phyloP scores from a whole-genome alignment of 2,329 filamentous ascomycete species.

The Sporothrix protearum region DNA sequence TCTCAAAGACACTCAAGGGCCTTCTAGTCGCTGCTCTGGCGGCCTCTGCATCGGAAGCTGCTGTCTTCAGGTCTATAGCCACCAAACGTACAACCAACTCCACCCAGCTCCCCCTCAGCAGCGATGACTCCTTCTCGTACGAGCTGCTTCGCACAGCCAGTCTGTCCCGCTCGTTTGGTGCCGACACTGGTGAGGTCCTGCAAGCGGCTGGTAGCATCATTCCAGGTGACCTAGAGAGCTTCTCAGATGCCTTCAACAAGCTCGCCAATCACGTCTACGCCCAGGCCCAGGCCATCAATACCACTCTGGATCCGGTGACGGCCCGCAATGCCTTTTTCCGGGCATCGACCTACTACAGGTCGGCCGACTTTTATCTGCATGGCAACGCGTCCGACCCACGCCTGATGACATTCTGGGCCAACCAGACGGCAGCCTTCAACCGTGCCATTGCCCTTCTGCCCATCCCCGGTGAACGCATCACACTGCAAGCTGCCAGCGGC shows the following conservation, averaged over 20 bases:
- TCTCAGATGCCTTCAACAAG: conserved; percentile 28
- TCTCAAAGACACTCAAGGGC: not conserved
- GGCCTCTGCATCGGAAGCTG: not conserved
- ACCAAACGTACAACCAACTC: not conserved
- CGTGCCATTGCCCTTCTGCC: conserved; percentile 34
- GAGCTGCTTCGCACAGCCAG: conserved; percentile 31
- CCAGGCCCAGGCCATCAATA: conserved; percentile 28
- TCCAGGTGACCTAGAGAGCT: conserved; percentile 32
- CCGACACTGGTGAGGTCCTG: conserved; percentile 34
- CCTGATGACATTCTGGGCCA: conserved; percentile 34
- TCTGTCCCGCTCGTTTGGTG: conserved; percentile 30
- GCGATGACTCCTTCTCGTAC: conserved; percentile 32
- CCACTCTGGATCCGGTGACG: conserved; percentile 29
- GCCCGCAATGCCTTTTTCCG: conserved; percentile 36
- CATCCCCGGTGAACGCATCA: conserved; percentile 34
- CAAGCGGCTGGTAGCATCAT: conserved; percentile 32
- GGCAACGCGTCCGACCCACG: conserved; percentile 37
- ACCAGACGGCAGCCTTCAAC: conserved; percentile 35
- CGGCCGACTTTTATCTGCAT: conserved; percentile 40
- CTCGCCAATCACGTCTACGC: conserved; percentile 29
- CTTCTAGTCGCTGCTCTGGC: not conserved
- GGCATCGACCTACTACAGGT: conserved; percentile 38
- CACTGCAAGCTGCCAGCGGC: conserved; percentile 29
- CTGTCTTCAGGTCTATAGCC: not conserved
- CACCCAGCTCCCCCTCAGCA: conserved; percentile 31